phyloP scores from a whole-genome alignment of 164 flowering plant genomes.

The Cinnamomum micranthum region DNA sequence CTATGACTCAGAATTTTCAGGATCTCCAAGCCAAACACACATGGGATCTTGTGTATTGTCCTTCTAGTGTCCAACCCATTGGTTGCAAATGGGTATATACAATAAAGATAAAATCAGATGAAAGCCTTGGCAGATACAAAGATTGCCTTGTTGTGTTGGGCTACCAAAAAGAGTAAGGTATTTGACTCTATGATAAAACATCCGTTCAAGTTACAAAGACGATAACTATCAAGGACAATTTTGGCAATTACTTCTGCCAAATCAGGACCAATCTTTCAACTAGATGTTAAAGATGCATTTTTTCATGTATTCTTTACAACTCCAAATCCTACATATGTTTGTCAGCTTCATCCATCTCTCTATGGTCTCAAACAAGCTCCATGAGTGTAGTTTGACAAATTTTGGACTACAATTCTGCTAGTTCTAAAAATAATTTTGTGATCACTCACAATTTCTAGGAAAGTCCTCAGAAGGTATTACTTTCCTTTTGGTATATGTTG shows the following conservation, averaged over 20 bases:
- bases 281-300: not conserved
- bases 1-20: not conserved
- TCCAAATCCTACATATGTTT: not conserved
- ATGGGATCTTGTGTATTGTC: not conserved
- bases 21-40: not conserved
- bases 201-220: not conserved
- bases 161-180: not conserved
- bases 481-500: not conserved
- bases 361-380: not conserved
- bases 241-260: no score
- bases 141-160: not conserved
- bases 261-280: not conserved
- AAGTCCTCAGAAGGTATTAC: not conserved
- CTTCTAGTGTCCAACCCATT: not conserved
- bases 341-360: not conserved
- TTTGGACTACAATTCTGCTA: not conserved
- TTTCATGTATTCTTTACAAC: not conserved
- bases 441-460: not conserved
- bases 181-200: not conserved
- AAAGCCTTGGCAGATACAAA: not conserved
- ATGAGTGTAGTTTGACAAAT: not conserved
- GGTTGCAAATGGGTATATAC: not conserved
- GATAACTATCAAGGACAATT: no score
- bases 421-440: not conserved
- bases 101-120: not conserved